A percentile compares a stretch with the other conserved stretches of the same genome.
phyloP scores from a whole-genome alignment of 129 eudicot species.

The Flaveria bidentis region DNA sequence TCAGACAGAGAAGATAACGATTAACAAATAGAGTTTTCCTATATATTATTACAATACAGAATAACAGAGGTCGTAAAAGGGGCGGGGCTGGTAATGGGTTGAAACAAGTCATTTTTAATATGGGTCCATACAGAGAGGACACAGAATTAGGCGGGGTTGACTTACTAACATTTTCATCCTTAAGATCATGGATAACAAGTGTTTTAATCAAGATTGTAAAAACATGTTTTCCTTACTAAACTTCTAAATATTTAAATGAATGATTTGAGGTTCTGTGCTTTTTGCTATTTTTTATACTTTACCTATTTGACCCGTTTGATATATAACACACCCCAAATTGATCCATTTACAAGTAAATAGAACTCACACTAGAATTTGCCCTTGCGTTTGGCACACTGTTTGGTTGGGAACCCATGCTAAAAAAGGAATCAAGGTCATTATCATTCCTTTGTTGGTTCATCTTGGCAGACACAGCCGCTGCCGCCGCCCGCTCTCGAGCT shows the following conservation, averaged over 20 bases:
- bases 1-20: conserved; percentile 19
- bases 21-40: background rate
- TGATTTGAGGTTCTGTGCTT: background rate
- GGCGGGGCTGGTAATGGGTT: background rate
- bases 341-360: background rate
- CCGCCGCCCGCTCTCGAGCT: conserved; percentile 58
- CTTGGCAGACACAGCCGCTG: conserved; percentile 56
- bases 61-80: no score
- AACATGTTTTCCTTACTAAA: background rate
- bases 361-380: conserved; percentile 63
- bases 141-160: background rate
- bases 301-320: background rate
- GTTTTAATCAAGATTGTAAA: background rate
- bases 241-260: background rate
- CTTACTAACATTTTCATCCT: no score
- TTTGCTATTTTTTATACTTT: background rate
- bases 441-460: conserved; percentile 67
- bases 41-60: background rate
- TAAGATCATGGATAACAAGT: background rate
- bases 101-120: background rate
- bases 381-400: conserved; percentile 85
- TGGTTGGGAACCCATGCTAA: conserved; percentile 67
- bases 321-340: background rate
- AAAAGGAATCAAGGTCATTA: conserved; percentile 79
- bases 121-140: background rate